Base-by-base conservation (phyloP, 495 filamentous ascomycete genomes). In the Neurospora sp. region DNA sequence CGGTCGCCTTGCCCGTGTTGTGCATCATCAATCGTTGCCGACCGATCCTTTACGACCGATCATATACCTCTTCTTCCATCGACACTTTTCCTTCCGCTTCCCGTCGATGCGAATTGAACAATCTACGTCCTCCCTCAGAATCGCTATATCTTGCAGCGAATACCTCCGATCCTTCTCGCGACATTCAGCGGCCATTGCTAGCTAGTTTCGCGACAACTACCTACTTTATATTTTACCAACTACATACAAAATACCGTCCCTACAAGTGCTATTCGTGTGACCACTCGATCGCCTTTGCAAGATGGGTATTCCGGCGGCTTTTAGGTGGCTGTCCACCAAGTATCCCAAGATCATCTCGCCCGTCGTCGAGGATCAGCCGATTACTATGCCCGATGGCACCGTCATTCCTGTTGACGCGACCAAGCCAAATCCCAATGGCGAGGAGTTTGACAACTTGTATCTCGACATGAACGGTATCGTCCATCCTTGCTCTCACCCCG, bases 391-490 rank as follows among this genome's bases (percentile, higher is more conserved):
- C 54, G 90, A 95, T 86, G 95, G 93, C 76, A 85, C 90, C 46
- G 87, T 90, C 75, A 89, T 97, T 40, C 96, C 96, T 3, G 88
- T 98, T 54, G 94, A 98, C 78, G 88, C 86, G 23, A 92, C 91
- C n/a, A 83, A 87, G 38, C 90, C 93, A 3, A 99, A 99, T 81
- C 96, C 96, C 7, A 99, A 99, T 84, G 95, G 94, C 82, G 96
- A 98, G 82, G 95, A 98, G 80, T 93, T 95, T 78, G 95, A 99
- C 82, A 99, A 98, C 79, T 87, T 99, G 4, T 99, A 98, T 79
- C 89, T 99, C 71, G 96, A 99, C 79, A 98, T 99, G 96, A 99
- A 99, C 84, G 96, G 96, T 80, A 99, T 99, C 76, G 96, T 99
- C 62, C 96, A 99, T 88, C 96, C 96, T 3, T 99, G 96, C 84